A percentile compares a stretch with the other conserved stretches of the same genome.
phyloP scores from a whole-genome alignment of 1,139 yeast genomes.

The Yamadazyma pseudoaaseri region DNA sequence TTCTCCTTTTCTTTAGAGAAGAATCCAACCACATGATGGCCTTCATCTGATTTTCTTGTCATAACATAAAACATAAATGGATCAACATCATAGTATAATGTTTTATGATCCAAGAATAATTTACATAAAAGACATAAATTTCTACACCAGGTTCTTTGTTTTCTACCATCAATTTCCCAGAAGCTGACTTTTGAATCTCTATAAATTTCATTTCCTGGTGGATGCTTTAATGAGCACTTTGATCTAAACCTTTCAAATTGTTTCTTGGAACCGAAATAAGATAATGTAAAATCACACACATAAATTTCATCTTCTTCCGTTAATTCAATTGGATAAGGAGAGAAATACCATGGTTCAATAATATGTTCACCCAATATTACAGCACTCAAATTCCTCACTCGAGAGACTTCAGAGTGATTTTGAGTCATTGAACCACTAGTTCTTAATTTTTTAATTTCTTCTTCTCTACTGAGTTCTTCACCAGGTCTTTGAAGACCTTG shows the following conservation, averaged over 20 bases:
- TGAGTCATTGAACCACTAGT: constrained; percentile 98
- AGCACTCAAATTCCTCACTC: constrained; percentile 78
- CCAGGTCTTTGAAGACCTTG: constrained; percentile 70
- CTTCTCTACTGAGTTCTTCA: constrained; percentile 78
- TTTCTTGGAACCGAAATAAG: constrained; percentile 83
- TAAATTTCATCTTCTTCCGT: constrained; percentile 89
- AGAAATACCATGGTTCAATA: constrained; percentile 98
- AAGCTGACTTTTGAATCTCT: constrained; percentile 76
- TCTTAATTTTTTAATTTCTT: constrained; percentile 86
- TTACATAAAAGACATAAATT: constrained; percentile 87
- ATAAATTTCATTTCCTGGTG: constrained; percentile 97
- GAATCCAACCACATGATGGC: constrained; percentile 94
- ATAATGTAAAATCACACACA: constrained; percentile 87
- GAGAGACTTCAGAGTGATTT: constrained; percentile 80
- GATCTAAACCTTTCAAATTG: constrained; percentile 90
- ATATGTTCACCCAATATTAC: constrained; percentile 86
- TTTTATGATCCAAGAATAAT: constrained; percentile 89
- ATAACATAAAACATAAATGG: constrained; percentile 94
- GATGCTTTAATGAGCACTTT: constrained; percentile 86
- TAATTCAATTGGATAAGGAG: constrained; percentile 93
- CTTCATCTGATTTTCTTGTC: constrained; percentile 84
- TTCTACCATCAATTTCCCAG: constrained; percentile 95
- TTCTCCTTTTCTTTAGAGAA: constrained; percentile 96
- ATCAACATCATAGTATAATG: constrained; percentile 94
- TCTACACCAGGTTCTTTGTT: constrained; percentile 96